Percentiles rank a stretch among this genome's conserved stretches.
These are phyloP conservation scores for Delonix regia DNA, from an alignment of 306 rosid genomes.

Conservation along the genomic window DNA sequence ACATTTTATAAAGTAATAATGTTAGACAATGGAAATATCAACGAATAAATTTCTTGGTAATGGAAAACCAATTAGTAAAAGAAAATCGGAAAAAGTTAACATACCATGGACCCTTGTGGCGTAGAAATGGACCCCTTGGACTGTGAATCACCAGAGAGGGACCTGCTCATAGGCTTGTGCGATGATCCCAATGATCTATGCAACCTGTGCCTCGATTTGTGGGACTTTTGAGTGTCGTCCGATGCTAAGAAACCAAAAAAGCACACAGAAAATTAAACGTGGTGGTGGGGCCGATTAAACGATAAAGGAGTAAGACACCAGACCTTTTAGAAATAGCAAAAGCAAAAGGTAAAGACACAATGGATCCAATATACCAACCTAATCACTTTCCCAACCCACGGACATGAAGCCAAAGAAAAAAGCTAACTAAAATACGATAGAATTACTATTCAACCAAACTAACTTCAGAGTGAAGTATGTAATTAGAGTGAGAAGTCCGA, in stretches of 20 bases:
- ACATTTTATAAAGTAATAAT: neutral
- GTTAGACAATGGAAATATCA: conserved; percentile 29
- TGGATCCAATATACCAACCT: conserved; percentile 85
- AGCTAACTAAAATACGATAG: conserved; percentile 36
- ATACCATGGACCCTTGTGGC: conserved; percentile 82
- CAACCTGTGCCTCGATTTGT: conserved; percentile 87
- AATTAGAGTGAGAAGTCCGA: conserved; percentile 14
- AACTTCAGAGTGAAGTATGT: conserved; percentile 17
- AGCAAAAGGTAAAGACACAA: conserved; percentile 60
- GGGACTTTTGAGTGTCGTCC: conserved; percentile 87
- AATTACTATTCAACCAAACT: neutral
- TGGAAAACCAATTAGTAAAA: conserved; percentile 18
- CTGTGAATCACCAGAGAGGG: conserved; percentile 88
- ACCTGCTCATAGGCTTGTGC: conserved; percentile 87
- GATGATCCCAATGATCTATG: conserved; percentile 89
- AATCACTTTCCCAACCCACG: conserved; percentile 48
- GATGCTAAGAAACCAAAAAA: conserved; percentile 66
- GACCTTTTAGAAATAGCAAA: conserved; percentile 49
- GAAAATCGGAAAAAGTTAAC: conserved; percentile 31
- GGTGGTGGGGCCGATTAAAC: conserved; percentile 48
- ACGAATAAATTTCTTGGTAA: conserved; percentile 16
- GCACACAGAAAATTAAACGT: conserved; percentile 46
- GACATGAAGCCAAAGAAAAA: conserved; percentile 46
- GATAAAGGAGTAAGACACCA: conserved; percentile 53
- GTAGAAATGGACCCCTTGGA: conserved; percentile 83